phyloP scores from a whole-genome alignment of 83 land plant genomes.

The Picea mariana region DNA sequence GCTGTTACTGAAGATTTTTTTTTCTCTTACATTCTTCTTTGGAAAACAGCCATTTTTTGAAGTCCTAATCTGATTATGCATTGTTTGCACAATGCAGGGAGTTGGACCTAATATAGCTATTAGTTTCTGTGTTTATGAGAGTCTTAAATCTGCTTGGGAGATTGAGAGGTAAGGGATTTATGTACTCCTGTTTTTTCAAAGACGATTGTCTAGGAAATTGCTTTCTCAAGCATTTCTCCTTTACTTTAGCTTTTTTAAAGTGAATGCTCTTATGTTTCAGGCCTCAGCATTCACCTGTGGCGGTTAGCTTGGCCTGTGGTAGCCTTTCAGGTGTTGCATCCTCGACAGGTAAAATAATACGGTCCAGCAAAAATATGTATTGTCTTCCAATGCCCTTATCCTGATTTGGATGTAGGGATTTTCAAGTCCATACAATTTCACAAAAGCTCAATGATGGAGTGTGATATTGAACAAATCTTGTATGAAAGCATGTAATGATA shows the following conservation, averaged over 20 bases:
- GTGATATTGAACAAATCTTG: background rate
- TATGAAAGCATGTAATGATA: background rate
- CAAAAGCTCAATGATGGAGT: background rate
- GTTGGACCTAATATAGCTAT: conserved; percentile 95
- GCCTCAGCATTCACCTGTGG: conserved; percentile 62
- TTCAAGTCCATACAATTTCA: background rate
- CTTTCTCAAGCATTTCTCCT: too few relatives aligned
- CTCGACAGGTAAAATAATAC: conserved; percentile 67
- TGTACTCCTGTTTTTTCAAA: background rate
- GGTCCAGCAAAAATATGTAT: background rate
- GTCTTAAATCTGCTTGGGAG: conserved; percentile 72
- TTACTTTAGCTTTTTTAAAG: too few relatives aligned
- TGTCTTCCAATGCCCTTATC: background rate
- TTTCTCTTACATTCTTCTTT: background rate
- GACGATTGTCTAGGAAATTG: background rate
- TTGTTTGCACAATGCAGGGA: conserved; percentile 52
- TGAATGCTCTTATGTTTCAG: conserved; percentile 27
- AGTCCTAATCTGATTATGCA: background rate
- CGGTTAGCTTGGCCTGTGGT: conserved; percentile 89
- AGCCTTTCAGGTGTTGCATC: conserved; percentile 96
- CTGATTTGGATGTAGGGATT: background rate
- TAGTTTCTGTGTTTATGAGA: conserved; percentile 92
- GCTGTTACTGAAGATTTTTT: background rate
- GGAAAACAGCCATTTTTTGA: background rate
- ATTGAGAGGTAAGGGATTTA: conserved; percentile 26